Conservation (phyloP, 192 early-diverging fungal species). For the Helicostylum pulchrum region DNA sequence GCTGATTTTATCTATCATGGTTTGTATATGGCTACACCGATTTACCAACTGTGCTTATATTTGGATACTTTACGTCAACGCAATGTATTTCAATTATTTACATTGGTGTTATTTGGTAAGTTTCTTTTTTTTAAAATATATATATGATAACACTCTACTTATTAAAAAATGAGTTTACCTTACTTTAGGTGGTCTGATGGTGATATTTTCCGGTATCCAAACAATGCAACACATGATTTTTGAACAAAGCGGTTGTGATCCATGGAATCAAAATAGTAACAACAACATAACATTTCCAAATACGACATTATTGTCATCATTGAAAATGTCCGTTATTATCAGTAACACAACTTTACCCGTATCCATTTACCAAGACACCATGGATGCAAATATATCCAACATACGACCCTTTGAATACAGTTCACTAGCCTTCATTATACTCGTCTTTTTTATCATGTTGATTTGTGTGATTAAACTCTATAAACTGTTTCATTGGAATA, state of each 20-base stretch:
- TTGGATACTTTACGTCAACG: slow-evolving; percentile 3
- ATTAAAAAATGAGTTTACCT: background rate
- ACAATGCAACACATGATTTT: slow-evolving; percentile 6
- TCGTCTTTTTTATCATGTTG: background rate
- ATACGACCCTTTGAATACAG: slow-evolving; percentile 10
- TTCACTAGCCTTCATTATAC: background rate
- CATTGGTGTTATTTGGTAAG: background rate
- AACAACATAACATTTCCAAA: too few relatives aligned
- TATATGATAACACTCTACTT: background rate
- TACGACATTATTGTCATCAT: too few relatives aligned
- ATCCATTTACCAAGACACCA: background rate
- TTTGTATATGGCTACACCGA: background rate
- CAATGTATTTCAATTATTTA: background rate
- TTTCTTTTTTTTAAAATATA: too few relatives aligned
- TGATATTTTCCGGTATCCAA: slow-evolving; percentile 10
- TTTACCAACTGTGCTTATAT: background rate
- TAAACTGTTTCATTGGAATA: background rate
- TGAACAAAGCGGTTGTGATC: slow-evolving; percentile 5
- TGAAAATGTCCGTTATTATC: too few relatives aligned
- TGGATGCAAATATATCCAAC: background rate
- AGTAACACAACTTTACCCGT: background rate
- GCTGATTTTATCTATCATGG: slow-evolving; percentile 8
- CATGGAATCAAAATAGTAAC: background rate
- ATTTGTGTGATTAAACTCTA: background rate
- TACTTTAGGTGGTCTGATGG: background rate